These are phyloP conservation scores for Gardenia jasminoides DNA, from an alignment of 257 asterid genomes.

Conservation along the genomic window DNA sequence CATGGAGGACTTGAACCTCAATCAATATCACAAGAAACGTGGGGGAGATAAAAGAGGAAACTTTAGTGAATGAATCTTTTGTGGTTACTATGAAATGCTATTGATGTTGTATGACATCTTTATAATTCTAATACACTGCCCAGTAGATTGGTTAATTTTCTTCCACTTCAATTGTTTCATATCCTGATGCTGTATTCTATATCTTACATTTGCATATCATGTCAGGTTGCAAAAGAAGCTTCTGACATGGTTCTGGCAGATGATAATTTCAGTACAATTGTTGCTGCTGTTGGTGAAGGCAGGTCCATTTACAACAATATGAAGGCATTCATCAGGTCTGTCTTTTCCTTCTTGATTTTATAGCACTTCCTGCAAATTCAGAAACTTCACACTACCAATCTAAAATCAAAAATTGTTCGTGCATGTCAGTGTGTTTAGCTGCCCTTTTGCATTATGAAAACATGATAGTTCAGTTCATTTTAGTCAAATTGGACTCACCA, in stretches of 20 bases:
- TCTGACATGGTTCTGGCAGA: constrained; percentile 99
- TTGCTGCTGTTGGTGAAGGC: constrained; percentile 99
- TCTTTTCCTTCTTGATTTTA: constrained; percentile 14
- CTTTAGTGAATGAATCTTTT: background rate
- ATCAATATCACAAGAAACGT: background rate
- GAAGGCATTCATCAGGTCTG: constrained; percentile 98
- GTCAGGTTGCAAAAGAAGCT: constrained; percentile 97
- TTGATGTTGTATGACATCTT: background rate
- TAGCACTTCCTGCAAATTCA: background rate
- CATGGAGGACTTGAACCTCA: too few species aligned
- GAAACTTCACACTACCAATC: background rate
- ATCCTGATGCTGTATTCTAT: background rate
- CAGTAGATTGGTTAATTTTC: background rate
- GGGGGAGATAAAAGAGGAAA: background rate
- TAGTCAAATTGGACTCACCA: background rate
- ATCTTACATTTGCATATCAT: background rate
- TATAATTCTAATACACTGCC: background rate
- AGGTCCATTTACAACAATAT: constrained; percentile 76
- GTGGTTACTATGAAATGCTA: background rate
- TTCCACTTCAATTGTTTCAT: background rate
- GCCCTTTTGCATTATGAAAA: background rate
- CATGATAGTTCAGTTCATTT: background rate
- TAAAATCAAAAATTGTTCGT: background rate
- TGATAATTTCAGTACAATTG: constrained; percentile 94
- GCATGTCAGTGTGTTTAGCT: background rate